These are phyloP conservation scores for Gilbertella persicaria DNA, from an alignment of 371 early-diverging fungal species.

Conservation along the genomic window DNA sequence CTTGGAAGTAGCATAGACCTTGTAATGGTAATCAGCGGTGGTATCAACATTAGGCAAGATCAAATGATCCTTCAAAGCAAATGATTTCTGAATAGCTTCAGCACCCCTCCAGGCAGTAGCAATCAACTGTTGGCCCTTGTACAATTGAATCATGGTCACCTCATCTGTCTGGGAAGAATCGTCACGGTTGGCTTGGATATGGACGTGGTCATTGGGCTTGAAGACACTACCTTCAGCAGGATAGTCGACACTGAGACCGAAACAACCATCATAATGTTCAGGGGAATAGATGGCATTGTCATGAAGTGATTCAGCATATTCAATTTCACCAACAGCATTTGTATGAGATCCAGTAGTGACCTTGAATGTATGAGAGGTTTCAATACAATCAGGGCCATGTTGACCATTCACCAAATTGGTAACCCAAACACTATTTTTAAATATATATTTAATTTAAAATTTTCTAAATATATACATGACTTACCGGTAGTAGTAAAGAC, in stretches of 20 bases:
- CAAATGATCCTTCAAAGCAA: constrained; percentile 46
- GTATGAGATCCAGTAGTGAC: constrained; percentile 58
- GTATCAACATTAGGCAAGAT: constrained; percentile 18
- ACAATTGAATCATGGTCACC: constrained; percentile 42
- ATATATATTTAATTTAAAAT: background rate
- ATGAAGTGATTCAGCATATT: constrained; percentile 40
- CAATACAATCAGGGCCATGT: constrained; percentile 50
- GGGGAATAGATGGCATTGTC: constrained; percentile 33
- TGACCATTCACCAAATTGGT: constrained; percentile 42
- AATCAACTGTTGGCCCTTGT: constrained; percentile 32
- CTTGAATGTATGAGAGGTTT: constrained; percentile 64
- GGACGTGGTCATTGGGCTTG: constrained; percentile 32
- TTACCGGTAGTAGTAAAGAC: constrained; percentile 56
- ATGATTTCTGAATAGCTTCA: constrained; percentile 30
- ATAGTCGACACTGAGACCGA: constrained; percentile 38
- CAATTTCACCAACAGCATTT: constrained; percentile 55
- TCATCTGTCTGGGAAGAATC: constrained; percentile 36
- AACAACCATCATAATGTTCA: constrained; percentile 43
- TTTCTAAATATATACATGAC: background rate
- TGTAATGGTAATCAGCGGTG: constrained; percentile 32
- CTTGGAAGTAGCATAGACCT: constrained; percentile 20
- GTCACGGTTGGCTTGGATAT: constrained; percentile 37
- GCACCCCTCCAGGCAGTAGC: constrained; percentile 34
- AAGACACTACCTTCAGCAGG: constrained; percentile 29
- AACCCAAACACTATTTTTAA: constrained; percentile 46